Base-by-base conservation (phyloP, 2,329 filamentous ascomycete species). In the Penicillium sp. region DNA sequence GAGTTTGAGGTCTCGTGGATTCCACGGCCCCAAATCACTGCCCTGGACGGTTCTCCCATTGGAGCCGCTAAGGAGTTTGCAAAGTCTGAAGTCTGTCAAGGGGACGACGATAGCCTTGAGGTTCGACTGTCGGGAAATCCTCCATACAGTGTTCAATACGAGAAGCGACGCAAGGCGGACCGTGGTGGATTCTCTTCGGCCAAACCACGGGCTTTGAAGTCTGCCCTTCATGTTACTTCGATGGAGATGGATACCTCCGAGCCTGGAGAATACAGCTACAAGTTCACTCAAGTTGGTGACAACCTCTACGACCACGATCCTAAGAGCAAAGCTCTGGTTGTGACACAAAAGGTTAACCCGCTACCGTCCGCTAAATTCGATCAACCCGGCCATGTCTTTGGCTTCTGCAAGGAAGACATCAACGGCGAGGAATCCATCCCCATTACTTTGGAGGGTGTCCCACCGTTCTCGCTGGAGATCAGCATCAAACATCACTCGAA, bases 401-500 rank as follows among this genome's bases (percentile, higher is more conserved):
- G 93, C 66, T 95, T 91, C 70, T 98, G 93, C 72, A 85, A 89
- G 66, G 83, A 89, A 50, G 88, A 95, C 61, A 80, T 85, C 44
- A 81, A 82, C 47, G 81, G 83, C 29, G 88, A 94, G 61, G 90
- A 98, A 63, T 82, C 81, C 35, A 95, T 98, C 48, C 90, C 91
- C 0, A 85, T 98, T 52, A 83, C 80, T 2, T 77, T 98, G 17
- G 85, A 85, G 52, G 93, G 93, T 34, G 76, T 84, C 15, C 82
- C 91, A 6, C 93, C 93, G 0, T 98, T 98, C 72, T 84, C 84
- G 42, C 75, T 98, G 4, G 93, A 97, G 66, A 79, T 97, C 22
- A 89, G 91, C 62, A 88, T 98, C 69, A 95, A 90, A 72, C 91
- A 97, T 62, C 86, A 94, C 63, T 85, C 87, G 47, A 86, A 83